These are phyloP conservation scores for Russula foetens DNA, from an alignment of 768 basidiomycete genomes.

Conservation along the genomic window DNA sequence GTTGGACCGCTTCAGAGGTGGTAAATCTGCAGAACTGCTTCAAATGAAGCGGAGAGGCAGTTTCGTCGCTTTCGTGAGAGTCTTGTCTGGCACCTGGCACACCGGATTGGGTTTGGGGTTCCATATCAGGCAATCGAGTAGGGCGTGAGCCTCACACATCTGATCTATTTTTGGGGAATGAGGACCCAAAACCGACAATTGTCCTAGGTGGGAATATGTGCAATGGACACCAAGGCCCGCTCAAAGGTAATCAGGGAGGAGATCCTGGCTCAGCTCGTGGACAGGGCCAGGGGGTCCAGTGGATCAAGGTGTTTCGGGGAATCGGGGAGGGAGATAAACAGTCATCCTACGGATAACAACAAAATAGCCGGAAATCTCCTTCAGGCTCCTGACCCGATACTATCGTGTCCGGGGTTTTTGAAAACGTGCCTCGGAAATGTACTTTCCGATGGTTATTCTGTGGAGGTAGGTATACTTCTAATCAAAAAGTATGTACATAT, in stretches of 20 bases:
- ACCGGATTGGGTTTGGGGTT: constrained; percentile 2
- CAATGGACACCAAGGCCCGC: constrained; percentile 94
- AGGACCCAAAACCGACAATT: constrained; percentile 42
- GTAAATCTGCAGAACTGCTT: constrained; percentile 12
- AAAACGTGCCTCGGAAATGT: too few relatives aligned
- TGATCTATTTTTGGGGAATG: constrained; percentile 28
- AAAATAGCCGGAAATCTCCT: too few relatives aligned
- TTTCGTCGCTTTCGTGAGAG: background rate
- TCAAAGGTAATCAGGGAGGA: constrained; percentile 96
- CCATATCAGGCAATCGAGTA: background rate
- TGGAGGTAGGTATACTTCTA: too few relatives aligned
- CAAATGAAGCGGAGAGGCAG: background rate
- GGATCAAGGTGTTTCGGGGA: constrained; percentile 93
- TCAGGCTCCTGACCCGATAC: too few relatives aligned
- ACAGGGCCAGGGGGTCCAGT: constrained; percentile 72
- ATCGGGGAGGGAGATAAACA: too few relatives aligned
- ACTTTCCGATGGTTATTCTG: too few relatives aligned
- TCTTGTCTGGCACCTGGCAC: background rate
- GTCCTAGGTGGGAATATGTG: constrained; percentile 86
- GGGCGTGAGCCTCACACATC: constrained; percentile 47
- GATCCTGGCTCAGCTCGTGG: constrained; percentile 83
- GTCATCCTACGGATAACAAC: too few relatives aligned
- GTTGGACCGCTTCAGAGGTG: too few relatives aligned
- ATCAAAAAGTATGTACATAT: too few relatives aligned
- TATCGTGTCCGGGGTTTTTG: too few relatives aligned